phyloP scores from a whole-genome alignment of 768 basidiomycete genomes.

The Infundibulicybe gibba region DNA sequence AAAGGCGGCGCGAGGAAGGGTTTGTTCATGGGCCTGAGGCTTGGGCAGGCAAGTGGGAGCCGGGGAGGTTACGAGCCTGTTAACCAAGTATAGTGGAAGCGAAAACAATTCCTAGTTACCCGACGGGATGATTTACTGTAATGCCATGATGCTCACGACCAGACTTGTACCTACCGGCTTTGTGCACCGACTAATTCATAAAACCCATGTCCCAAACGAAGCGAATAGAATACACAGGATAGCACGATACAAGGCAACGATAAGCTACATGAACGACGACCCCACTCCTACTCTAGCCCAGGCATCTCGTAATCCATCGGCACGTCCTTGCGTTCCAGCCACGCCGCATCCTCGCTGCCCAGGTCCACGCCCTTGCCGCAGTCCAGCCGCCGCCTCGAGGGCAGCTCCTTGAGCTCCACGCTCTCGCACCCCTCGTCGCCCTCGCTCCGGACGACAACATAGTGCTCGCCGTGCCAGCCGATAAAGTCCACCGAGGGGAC shows the following conservation, averaged over 20 bases:
- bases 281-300: slow-evolving; percentile 28
- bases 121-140: neutral
- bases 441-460: slow-evolving; percentile 49
- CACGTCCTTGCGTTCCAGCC: slow-evolving; percentile 73
- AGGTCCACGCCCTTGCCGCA: slow-evolving; percentile 66
- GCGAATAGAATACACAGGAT: neutral
- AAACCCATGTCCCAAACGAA: neutral
- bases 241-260: neutral
- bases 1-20: slow-evolving; percentile 37
- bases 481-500: slow-evolving; percentile 59
- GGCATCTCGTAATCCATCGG: slow-evolving; percentile 73
- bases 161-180: neutral
- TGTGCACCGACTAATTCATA: neutral
- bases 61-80: slow-evolving; percentile 64
- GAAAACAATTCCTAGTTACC: neutral
- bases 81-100: slow-evolving; percentile 44
- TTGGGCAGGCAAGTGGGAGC: slow-evolving; percentile 47
- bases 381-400: slow-evolving; percentile 51
- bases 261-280: neutral
- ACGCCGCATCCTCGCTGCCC: slow-evolving; percentile 56
- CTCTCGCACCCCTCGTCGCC: slow-evolving; percentile 7
- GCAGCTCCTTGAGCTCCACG: slow-evolving; percentile 58
- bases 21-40: slow-evolving; percentile 52
- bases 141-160: too few species aligned
- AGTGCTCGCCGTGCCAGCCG: slow-evolving; percentile 74